Conservation (phyloP, 2,329 filamentous ascomycete species). For the Dactylonectria estremocensis region DNA sequence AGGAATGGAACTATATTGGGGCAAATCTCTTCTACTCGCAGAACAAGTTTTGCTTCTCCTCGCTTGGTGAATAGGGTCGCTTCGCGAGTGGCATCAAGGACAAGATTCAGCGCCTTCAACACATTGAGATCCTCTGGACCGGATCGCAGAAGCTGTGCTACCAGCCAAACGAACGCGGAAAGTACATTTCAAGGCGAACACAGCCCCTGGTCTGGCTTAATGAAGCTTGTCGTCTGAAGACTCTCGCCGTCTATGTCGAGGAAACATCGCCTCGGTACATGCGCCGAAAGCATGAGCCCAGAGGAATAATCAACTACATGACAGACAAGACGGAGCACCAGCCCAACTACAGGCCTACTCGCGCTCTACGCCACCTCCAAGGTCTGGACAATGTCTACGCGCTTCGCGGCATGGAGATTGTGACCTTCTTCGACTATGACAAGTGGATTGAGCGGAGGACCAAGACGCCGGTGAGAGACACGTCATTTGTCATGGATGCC, state of each 20-base stretch:
- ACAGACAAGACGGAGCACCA: constrained; percentile 53
- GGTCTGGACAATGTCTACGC: constrained; percentile 61
- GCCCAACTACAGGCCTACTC: constrained; percentile 56
- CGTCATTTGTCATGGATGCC: constrained; percentile 49
- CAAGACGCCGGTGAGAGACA: constrained; percentile 47
- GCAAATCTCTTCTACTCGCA: constrained; percentile 63
- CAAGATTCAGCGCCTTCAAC: constrained; percentile 59
- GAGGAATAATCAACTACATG: constrained; percentile 42
- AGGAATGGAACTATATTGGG: constrained; percentile 58
- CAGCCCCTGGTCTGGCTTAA: constrained; percentile 54
- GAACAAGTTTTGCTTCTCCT: constrained; percentile 68
- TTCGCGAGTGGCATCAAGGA: constrained; percentile 61
- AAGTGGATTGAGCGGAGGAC: constrained; percentile 30
- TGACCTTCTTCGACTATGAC: constrained; percentile 60
- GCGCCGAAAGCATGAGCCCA: constrained; percentile 57
- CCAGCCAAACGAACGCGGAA: constrained; percentile 27
- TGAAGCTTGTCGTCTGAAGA: constrained; percentile 57
- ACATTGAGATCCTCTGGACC: constrained; percentile 61
- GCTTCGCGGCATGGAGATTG: constrained; percentile 60
- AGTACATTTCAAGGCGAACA: constrained; percentile 57
- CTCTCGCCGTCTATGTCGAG: constrained; percentile 57
- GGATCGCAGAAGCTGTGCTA: constrained; percentile 55
- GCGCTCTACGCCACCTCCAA: constrained; percentile 59
- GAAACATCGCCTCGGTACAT: constrained; percentile 52
- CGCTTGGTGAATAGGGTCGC: constrained; percentile 65